Evolutionary conservation across 139 green algal genomes (phyloP).

Genomic region (Volvox reticuliferus): DNA sequence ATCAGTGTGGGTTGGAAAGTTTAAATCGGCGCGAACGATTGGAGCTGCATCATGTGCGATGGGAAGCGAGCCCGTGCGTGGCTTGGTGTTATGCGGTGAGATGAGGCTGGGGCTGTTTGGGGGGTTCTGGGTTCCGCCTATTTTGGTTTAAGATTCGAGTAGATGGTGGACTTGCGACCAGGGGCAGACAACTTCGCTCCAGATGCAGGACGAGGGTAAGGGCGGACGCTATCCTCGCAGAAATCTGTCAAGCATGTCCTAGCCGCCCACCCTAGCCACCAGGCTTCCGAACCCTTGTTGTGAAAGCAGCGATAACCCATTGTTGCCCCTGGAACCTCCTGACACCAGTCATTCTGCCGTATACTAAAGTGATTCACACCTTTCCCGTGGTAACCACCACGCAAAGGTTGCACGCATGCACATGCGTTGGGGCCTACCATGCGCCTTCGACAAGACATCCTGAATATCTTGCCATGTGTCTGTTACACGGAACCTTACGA

Average conservation of each 20-base stretch:
- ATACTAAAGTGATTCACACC: too few relatives aligned
- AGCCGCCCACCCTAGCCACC: background rate
- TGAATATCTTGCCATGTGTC: slow-evolving; percentile 23
- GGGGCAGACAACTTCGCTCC: background rate
- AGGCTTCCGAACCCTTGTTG: background rate
- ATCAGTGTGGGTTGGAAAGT: background rate
- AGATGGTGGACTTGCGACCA: too few relatives aligned
- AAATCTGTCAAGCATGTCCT: background rate
- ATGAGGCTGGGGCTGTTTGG: background rate
- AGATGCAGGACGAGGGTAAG: background rate
- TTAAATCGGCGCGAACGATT: background rate
- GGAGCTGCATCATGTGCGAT: background rate
- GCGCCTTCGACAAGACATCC: background rate
- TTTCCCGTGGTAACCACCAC: background rate
- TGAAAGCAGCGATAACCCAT: background rate
- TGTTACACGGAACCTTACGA: background rate
- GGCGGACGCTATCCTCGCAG: background rate
- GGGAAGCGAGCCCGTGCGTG: background rate
- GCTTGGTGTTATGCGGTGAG: background rate
- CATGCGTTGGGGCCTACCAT: background rate
- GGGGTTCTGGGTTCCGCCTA: background rate
- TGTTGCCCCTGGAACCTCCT: background rate
- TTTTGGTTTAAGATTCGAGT: background rate
- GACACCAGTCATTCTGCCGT: background rate
- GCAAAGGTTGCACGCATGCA: background rate